Evolutionary conservation across 225 moss, liverwort and hornwort genomes (phyloP).

Genomic region (Climacium dendroides): DNA sequence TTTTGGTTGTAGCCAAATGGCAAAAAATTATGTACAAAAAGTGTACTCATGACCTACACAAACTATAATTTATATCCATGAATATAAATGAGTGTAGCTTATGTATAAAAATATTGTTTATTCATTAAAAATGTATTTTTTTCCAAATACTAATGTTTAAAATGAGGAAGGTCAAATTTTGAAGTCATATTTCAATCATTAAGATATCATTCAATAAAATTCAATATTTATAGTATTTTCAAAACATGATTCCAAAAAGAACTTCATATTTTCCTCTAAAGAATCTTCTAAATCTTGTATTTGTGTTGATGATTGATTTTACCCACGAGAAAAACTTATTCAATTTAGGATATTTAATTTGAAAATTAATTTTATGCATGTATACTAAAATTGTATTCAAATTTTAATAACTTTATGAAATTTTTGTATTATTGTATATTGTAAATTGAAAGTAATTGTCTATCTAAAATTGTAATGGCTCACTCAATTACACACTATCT

Average conservation of each 20-base stretch:
- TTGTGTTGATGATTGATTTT: background rate
- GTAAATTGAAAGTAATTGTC: background rate
- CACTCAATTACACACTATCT: background rate
- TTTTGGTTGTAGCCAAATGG: background rate
- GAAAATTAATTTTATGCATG: background rate
- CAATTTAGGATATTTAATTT: background rate
- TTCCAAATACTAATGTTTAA: background rate
- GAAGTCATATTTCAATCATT: background rate
- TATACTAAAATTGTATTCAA: background rate
- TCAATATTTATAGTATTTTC: background rate
- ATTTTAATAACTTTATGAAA: background rate
- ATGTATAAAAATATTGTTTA: background rate
- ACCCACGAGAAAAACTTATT: background rate
- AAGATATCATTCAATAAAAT: background rate
- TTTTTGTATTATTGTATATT: rapidly evolving
- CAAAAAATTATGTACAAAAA: background rate
- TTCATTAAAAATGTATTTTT: background rate
- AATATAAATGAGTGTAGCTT: background rate
- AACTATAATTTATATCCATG: too few relatives aligned
- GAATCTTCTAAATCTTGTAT: background rate
- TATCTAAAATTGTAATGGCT: background rate
- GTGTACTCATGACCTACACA: background rate
- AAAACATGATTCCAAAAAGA: background rate
- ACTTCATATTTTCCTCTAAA: background rate
- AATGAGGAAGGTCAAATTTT: background rate